Conservation (phyloP, 768 basidiomycete species). For the Erythrobasidium yunnanense region DNA sequence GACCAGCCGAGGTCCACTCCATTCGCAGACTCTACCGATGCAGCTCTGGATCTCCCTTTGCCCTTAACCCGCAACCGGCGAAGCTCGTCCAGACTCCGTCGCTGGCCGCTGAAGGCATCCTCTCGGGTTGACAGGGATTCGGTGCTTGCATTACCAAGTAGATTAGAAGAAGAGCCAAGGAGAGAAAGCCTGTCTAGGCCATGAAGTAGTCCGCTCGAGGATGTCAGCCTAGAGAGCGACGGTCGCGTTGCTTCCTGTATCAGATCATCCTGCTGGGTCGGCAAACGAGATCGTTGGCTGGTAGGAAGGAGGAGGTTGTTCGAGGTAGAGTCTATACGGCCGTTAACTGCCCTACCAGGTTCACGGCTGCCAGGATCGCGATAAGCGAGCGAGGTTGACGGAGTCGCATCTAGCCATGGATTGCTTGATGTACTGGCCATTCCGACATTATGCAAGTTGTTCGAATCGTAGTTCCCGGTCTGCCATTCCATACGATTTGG, state of each 20-base stretch:
- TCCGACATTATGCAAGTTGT: no score
- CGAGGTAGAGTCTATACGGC: no score
- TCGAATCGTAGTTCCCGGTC: no score
- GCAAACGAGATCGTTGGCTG: not conserved
- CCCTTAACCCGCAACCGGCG: conserved; percentile 19
- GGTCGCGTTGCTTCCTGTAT: conserved; percentile 12
- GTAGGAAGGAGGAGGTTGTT: no score
- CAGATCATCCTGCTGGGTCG: not conserved
- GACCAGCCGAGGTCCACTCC: not conserved
- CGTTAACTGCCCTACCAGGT: no score
- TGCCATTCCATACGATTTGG: no score
- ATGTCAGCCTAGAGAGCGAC: conserved; percentile 2
- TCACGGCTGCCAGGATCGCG: no score
- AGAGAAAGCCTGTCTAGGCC: conserved; percentile 7
- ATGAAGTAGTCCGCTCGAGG: not conserved
- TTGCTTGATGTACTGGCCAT: no score
- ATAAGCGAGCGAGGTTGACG: no score
- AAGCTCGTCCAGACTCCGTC: conserved; percentile 21
- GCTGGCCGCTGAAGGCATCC: not conserved
- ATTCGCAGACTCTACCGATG: not conserved
- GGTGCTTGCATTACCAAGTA: not conserved
- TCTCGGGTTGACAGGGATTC: conserved; percentile 17
- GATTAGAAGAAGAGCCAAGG: no score
- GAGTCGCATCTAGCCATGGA: no score
- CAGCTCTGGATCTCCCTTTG: conserved; percentile 5